Conservation (phyloP, 2,329 filamentous ascomycete genomes). For the Hymenoscyphus fraxineus region DNA sequence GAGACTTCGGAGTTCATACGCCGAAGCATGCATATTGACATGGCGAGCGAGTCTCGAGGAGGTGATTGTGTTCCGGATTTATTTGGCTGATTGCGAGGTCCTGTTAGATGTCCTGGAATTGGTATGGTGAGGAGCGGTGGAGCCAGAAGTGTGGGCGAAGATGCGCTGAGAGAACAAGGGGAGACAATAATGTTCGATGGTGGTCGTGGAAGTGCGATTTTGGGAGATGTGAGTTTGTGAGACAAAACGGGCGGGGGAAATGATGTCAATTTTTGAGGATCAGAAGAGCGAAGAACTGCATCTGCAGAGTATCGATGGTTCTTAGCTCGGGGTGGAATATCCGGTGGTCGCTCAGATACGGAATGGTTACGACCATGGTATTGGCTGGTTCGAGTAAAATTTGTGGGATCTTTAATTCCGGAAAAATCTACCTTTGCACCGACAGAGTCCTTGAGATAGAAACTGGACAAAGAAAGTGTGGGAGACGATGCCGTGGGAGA, state of each 20-base stretch:
- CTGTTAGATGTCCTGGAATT: constrained; percentile 20
- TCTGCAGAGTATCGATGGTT: not conserved
- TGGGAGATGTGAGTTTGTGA: not conserved
- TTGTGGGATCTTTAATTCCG: constrained; percentile 9
- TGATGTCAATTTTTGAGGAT: constrained; percentile 7
- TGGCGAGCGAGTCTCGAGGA: constrained; percentile 14
- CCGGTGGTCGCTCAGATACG: not conserved
- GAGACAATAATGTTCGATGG: constrained; percentile 16
- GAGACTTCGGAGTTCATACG: constrained; percentile 26
- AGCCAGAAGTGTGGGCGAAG: constrained; percentile 10
- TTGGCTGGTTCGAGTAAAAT: constrained; percentile 13
- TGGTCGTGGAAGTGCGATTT: constrained; percentile 3
- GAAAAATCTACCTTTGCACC: constrained; percentile 27
- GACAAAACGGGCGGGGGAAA: constrained; percentile 13
- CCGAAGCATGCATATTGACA: constrained; percentile 17
- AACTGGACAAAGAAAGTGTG: constrained; percentile 18
- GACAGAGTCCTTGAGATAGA: constrained; percentile 17
- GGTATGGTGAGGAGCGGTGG: constrained; percentile 24
- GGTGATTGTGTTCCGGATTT: constrained; percentile 10
- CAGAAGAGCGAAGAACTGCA: not conserved
- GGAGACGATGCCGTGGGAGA: not conserved
- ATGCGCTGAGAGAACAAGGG: constrained; percentile 8
- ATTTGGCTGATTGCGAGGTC: constrained; percentile 16
- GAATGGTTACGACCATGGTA: constrained; percentile 16
- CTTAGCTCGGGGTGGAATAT: not conserved